phyloP scores from a whole-genome alignment of 495 filamentous ascomycete genomes.

The Neurospora sp. region DNA sequence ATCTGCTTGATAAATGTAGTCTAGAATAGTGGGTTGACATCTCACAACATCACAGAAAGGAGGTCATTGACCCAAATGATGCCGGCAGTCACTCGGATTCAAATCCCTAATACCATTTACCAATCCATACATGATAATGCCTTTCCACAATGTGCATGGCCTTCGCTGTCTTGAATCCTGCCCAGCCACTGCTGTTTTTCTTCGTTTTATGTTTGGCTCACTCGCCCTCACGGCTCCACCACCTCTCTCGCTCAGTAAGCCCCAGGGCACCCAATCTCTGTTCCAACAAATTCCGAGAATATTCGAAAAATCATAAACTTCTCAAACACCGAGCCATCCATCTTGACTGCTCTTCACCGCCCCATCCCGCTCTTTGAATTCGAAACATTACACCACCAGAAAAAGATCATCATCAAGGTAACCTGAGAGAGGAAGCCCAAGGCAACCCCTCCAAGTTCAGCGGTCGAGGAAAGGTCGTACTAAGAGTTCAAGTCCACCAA shows the following conservation, averaged over 20 bases:
- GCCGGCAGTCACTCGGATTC: not conserved
- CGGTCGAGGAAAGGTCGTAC: not conserved
- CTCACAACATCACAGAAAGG: not conserved
- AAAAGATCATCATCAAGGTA: not conserved
- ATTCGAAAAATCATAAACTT: not conserved
- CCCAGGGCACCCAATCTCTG: not conserved
- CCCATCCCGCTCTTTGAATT: not conserved
- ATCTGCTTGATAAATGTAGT: not conserved
- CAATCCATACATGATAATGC: not conserved
- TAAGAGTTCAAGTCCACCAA: not conserved
- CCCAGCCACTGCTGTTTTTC: not conserved
- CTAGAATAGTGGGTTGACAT: not conserved
- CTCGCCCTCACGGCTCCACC: not conserved
- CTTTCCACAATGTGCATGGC: not conserved
- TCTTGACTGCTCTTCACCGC: not conserved
- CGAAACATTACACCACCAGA: not conserved
- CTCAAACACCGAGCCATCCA: not conserved
- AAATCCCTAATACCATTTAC: not conserved
- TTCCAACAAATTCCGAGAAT: not conserved
- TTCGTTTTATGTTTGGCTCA: not conserved
- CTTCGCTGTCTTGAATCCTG: not conserved
- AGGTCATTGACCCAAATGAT: not conserved
- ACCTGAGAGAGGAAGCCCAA: not conserved
- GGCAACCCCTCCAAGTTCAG: not conserved
- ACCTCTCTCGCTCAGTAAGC: not conserved